Evolutionary conservation across 2,329 filamentous ascomycete genomes (phyloP).

Genomic region (Curvularia sp.): DNA sequence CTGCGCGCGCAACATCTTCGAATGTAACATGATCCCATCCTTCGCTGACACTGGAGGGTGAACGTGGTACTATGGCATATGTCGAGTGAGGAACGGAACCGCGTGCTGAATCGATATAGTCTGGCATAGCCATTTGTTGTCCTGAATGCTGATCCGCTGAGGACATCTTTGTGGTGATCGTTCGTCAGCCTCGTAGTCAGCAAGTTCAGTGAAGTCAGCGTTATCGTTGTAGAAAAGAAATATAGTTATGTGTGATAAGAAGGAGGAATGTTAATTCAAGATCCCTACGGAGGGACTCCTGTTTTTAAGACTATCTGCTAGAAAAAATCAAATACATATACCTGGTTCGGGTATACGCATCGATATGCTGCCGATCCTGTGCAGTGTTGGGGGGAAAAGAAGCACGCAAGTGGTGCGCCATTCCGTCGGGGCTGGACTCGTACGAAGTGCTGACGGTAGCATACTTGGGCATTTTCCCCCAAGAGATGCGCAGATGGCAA

Average conservation of each 20-base stretch:
- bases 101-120: slow-evolving; percentile 7
- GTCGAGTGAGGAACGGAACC: not conserved
- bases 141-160: not conserved
- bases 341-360: not conserved
- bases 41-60: not conserved
- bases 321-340: slow-evolving; percentile 1
- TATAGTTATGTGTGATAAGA: not conserved
- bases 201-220: not conserved
- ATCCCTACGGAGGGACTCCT: not conserved
- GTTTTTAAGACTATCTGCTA: not conserved
- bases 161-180: not conserved
- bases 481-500: not conserved
- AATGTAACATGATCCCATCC: slow-evolving; percentile 6
- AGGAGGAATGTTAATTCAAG: not conserved
- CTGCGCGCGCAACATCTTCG: slow-evolving; percentile 2
- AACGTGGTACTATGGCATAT: slow-evolving; percentile 8
- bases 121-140: not conserved
- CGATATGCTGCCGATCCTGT: slow-evolving; percentile 5
- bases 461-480: not conserved
- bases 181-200: not conserved
- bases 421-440: not conserved
- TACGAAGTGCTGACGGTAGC: not conserved
- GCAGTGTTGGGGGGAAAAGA: slow-evolving; percentile 1
- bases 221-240: not conserved
- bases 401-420: not conserved